Base-by-base conservation (phyloP, 768 basidiomycete genomes). In the Amanita inopinata region DNA sequence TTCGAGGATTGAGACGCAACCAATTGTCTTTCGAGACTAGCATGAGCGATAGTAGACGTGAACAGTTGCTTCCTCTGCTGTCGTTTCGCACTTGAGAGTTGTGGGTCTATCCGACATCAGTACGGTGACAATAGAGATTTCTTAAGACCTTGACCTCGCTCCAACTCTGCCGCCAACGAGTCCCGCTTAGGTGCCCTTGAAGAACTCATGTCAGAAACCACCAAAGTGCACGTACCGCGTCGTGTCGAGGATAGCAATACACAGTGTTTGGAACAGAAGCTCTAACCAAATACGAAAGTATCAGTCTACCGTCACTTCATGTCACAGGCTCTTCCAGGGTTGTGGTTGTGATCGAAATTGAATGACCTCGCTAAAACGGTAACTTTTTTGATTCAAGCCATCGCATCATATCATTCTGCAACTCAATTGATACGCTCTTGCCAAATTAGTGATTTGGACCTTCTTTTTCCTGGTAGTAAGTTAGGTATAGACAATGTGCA, bases 21-120 rank as follows among this genome's bases (percentile, higher is more conserved):
- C 1, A 88, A 68, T 48, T 80, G 76, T n/a, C 85, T 64, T 52
- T 87, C 83, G 12, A 87, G 64, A 1, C 73, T 64, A 2, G 82
- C 71, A 49, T 78, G 74, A 2, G 76, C 61, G 51, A 84, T 66
- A 40, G 74, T 70, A 0, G 80, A 74, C 0, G 73, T 68, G 51
- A 87, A 77, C 0, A 74, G 70, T 49, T 79, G 76, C 0, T 71
- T 54, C n/a, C 78, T 74, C 49, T 80, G 79, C 36, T 77, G 78
- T 8, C 82, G 72, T 56, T 82, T 85, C 9, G 81, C 71, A 0
- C 74, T 67, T 2, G 78, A 79, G 27, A 74, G 66, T 33, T 82
- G 76, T 2, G 79, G 76, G 53, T 84, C 80, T 84, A 45, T 40
- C 38, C 48, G 45, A 49, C 46, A 35, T 45, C 33, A 38, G 25